phyloP scores from a whole-genome alignment of 805 yeast species.

The Spathaspora boniae region DNA sequence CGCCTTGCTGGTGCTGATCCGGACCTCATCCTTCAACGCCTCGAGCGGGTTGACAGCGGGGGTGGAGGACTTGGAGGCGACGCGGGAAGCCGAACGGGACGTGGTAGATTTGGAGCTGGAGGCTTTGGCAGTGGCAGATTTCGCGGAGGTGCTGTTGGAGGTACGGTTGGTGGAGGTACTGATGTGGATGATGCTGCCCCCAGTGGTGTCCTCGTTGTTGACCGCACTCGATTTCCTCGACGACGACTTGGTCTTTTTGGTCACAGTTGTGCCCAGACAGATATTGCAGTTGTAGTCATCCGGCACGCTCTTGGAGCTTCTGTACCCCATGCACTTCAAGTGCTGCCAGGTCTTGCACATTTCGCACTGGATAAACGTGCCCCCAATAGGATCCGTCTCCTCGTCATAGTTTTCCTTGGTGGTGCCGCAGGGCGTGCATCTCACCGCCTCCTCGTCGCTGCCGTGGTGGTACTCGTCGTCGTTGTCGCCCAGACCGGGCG shows the following conservation, averaged over 20 bases:
- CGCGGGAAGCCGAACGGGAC: too few species aligned
- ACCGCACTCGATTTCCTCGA: not conserved
- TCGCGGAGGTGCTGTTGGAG: too few species aligned
- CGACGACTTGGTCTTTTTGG: not conserved
- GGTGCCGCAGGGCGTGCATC: conserved; percentile 62
- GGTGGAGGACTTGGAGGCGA: too few species aligned
- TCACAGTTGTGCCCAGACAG: conserved; percentile 18
- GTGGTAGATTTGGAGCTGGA: too few species aligned
- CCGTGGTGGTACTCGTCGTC: conserved; percentile 13
- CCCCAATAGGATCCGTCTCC: conserved; percentile 44
- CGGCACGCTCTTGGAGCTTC: conserved; percentile 38
- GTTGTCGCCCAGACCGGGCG: conserved; percentile 5
- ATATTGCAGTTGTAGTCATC: conserved; percentile 50
- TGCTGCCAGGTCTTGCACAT: conserved; percentile 72
- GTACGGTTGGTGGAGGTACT: too few species aligned
- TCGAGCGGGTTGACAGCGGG: conserved; percentile 9
- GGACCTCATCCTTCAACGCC: conserved; percentile 30
- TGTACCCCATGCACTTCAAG: conserved; percentile 55
- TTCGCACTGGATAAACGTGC: conserved; percentile 66
- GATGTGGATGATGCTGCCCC: conserved; percentile 5
- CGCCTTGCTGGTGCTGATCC: conserved; percentile 50
- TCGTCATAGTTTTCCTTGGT: conserved; percentile 56
- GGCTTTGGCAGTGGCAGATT: too few species aligned
- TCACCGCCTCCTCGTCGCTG: conserved; percentile 42
- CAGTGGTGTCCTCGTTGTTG: conserved; percentile 2